Evolutionary conservation across 2,329 filamentous ascomycete genomes (phyloP), one percentile per base, ranked within the genome.

Genomic region (Purpureocillium lavendulum): DNA sequence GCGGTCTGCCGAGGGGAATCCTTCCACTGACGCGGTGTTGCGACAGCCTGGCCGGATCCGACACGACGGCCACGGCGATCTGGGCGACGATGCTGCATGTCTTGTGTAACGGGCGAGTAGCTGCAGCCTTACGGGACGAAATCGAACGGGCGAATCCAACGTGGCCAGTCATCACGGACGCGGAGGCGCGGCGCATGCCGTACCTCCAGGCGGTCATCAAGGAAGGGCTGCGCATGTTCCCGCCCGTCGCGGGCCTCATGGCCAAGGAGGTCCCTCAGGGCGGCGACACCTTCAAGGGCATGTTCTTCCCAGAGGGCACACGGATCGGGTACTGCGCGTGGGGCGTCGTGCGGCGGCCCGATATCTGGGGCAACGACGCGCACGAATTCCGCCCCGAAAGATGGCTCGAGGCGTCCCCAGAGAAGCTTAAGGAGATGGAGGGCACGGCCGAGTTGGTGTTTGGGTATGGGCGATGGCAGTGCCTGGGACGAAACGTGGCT

Each of bases 51-150:
- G 75, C 74, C 4, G 76, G 75, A 4, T 73, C 72, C 1, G 75
- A 80, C 43, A 77, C 73, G 3, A 75, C 73, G 0, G 72, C 76
- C 1, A 73, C 71, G 1, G 66, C 66, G 2, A 65, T 80, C 9
- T 67, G 75, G 3, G 60, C 67, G 30, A 73, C 67, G 1, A 45
- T 79, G 40, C 62, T 78, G 16, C 65, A 73, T 49, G 52, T 79
- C 40, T 64, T 70, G 16, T 71, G 66, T n/a, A 69, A 64, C 17
- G 69, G 70, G 0, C 59, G 58, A 1, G 64, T 74, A 1, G 64
- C 69, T 41, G 40, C 46, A 4, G 67, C 62, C 56, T 56, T 80
- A 0, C 64, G 66, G 5, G 30, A 33, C 32, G 56, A 51, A 29
- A 56, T 51, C 18, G 44, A 43, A 17, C 36, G 47, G 2, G 36